Conservation (phyloP, 441 rosid genomes). For the Jatropha multifida region DNA sequence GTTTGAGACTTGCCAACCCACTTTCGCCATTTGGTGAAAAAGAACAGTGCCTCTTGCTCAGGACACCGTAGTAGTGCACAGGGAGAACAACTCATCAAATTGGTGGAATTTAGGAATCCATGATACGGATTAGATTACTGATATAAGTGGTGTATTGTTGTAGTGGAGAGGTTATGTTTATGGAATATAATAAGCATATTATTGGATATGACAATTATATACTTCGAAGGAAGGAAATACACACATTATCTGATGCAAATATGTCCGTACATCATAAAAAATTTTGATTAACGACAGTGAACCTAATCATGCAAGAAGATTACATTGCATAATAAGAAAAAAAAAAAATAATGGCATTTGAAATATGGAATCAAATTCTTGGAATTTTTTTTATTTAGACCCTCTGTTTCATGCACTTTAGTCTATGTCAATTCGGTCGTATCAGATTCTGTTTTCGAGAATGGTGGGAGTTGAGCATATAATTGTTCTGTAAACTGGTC, state of each 20-base stretch:
- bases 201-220: too few species aligned
- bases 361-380: too few species aligned
- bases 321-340: too few species aligned
- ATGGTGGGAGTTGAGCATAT: neutral
- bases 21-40: neutral
- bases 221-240: too few species aligned
- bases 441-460: slow-evolving; percentile 13
- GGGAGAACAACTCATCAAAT: neutral
- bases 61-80: neutral
- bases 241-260: slow-evolving; percentile 2
- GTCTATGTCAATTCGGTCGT: too few species aligned
- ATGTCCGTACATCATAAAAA: neutral
- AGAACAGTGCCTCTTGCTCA: neutral
- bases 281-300: too few species aligned
- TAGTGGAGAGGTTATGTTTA: neutral
- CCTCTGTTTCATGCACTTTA: too few species aligned
- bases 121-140: neutral
- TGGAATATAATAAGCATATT: slow-evolving; percentile 10
- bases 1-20: slow-evolving; percentile 14
- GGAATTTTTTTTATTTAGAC: too few species aligned
- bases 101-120: slow-evolving; percentile 22
- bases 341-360: neutral
- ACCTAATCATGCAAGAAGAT: too few species aligned
- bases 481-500: neutral
- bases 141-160: neutral